Evolutionary conservation across 164 flowering plant species (phyloP).

Genomic region (Dillenia suffruticosa): DNA sequence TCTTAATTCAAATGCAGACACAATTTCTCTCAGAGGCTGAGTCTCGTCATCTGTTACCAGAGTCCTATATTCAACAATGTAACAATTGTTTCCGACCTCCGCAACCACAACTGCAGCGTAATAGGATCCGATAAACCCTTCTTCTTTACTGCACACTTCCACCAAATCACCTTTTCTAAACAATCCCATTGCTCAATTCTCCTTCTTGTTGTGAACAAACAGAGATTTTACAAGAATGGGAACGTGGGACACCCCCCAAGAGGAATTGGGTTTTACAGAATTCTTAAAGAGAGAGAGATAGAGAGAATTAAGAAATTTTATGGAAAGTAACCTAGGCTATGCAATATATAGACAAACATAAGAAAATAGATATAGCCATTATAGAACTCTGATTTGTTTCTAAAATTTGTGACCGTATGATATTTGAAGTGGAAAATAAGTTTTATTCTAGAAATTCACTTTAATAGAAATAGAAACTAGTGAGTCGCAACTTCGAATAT

Average conservation of each 20-base stretch:
- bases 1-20: background rate
- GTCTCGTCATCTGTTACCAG: background rate
- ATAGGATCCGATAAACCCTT: slow-evolving; percentile 10
- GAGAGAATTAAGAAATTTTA: background rate
- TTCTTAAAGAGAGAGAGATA: background rate
- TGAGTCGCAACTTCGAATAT: too few species aligned
- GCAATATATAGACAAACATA: background rate
- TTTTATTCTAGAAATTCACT: too few species aligned
- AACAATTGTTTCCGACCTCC: background rate
- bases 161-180: slow-evolving; percentile 5
- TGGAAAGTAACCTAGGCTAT: background rate
- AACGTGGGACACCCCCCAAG: too few species aligned
- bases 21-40: background rate
- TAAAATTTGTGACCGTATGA: too few species aligned
- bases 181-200: background rate
- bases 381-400: too few species aligned
- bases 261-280: too few species aligned
- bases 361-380: too few species aligned
- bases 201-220: background rate
- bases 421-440: too few species aligned
- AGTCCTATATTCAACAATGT: slow-evolving; percentile 8
- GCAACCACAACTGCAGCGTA: slow-evolving; percentile 4
- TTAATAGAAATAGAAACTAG: too few species aligned
- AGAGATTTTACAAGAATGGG: too few species aligned
- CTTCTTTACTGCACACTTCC: slow-evolving; percentile 10